Evolutionary conservation across 2,329 filamentous ascomycete genomes (phyloP), one percentile per base, ranked within the genome.

Genomic region (Talaromyces sp.): DNA sequence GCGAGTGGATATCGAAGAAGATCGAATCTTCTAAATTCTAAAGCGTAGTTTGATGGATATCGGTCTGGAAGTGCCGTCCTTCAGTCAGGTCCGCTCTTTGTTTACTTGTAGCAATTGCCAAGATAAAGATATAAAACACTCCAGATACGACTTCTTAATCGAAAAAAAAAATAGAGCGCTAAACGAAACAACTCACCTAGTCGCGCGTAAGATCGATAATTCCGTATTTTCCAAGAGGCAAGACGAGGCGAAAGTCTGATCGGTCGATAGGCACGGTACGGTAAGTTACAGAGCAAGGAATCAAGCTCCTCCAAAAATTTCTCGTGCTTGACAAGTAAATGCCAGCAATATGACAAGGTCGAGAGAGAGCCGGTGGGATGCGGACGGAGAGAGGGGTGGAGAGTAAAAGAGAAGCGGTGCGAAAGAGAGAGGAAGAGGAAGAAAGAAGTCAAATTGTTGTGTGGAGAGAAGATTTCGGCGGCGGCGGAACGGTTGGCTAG

Each of bases 271-370:
- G 16, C 35, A 54, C 50, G 50, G 27, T 16, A 37, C 24, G 27
- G 27, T 22, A 31, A 11, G 50, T 19, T 35, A 9, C 3, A n/a
- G 22, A 43, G 27, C 33, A 37, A 68, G 68, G 68, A 60, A 74
- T 73, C 72, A 72, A 71, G 73, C 72, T 75, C 72, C 71, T 73
- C 35, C 68, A 64, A 64, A 64, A 69, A 67, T 70, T 39, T 72
- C 75, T 73, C 69, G 71, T 79, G 79, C 80, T 82, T 78, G 80
- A 81, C 80, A 82, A 82, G 79, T 80, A 75, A 82, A 82, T 82
- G 80, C 79, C 80, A 81, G 80, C 79, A 76, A 75, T 59, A 59
- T 67, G 69, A 71, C 73, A 71, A 62, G 63, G 66, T 66, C 70
- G 68, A 69, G 66, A 69, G 68, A 69, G 66, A 69, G 68, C 68